These are phyloP conservation scores for Scutellaria barbata DNA, from an alignment of 257 asterid genomes.

Conservation along the genomic window DNA sequence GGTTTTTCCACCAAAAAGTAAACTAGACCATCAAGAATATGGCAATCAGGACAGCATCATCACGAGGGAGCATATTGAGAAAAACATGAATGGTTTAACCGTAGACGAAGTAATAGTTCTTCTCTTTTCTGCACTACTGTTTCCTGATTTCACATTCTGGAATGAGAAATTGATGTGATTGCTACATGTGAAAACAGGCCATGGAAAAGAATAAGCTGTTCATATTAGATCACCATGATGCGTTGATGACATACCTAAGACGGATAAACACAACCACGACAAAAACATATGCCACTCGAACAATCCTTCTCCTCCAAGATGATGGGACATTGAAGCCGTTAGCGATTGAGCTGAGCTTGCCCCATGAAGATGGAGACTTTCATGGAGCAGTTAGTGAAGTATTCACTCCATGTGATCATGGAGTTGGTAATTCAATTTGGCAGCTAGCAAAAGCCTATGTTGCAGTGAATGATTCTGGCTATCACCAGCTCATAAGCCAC, in stretches of 20 bases:
- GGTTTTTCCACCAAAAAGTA: slow-evolving; percentile 89
- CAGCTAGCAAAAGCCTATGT: slow-evolving; percentile 96
- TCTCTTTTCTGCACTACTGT: not conserved
- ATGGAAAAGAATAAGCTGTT: slow-evolving; percentile 53
- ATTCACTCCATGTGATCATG: slow-evolving; percentile 68
- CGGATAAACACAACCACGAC: slow-evolving; percentile 70
- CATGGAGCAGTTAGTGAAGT: slow-evolving; percentile 71
- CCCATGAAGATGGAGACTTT: slow-evolving; percentile 62
- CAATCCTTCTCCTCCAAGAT: slow-evolving; percentile 76
- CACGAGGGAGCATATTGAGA: slow-evolving; percentile 59
- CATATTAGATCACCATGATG: slow-evolving; percentile 87
- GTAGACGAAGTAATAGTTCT: slow-evolving; percentile 63
- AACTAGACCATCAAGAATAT: slow-evolving; percentile 53
- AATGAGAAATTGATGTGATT: slow-evolving; percentile 6
- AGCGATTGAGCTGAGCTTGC: slow-evolving; percentile 88
- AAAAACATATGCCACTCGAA: slow-evolving; percentile 80
- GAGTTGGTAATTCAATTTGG: slow-evolving; percentile 71
- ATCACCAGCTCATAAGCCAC: slow-evolving; percentile 94
- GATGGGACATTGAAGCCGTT: slow-evolving; percentile 84
- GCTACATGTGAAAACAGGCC: slow-evolving; percentile 54
- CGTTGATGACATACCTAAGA: slow-evolving; percentile 77
- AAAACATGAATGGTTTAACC: slow-evolving; percentile 65
- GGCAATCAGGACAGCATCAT: slow-evolving; percentile 75
- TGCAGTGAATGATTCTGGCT: slow-evolving; percentile 89
- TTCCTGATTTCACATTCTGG: not conserved